phyloP scores from a whole-genome alignment of 192 early-diverging fungal genomes.

The Pilaira anomala region DNA sequence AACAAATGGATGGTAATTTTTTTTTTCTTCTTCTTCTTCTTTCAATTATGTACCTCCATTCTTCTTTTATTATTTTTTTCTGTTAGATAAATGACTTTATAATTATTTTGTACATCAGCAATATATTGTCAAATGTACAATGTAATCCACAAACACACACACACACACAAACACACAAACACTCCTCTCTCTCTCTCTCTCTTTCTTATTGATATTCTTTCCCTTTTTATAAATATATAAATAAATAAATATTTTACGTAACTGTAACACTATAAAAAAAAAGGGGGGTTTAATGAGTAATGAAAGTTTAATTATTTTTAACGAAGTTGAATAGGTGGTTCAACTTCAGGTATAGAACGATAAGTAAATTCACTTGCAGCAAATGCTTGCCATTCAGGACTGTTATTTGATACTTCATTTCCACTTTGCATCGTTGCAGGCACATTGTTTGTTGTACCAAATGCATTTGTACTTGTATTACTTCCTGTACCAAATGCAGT shows the following conservation, averaged over 20 bases:
- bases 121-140: too few relatives aligned
- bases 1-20: too few relatives aligned
- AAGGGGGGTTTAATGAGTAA: neutral
- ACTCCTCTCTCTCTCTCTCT: neutral
- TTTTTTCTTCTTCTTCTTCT: too few relatives aligned
- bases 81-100: too few relatives aligned
- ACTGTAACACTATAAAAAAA: neutral
- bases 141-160: neutral
- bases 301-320: neutral
- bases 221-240: conserved; percentile 8
- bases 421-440: neutral
- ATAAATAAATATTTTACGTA: conserved; percentile 10
- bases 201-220: neutral
- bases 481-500: neutral
- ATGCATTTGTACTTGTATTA: neutral
- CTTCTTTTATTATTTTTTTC: too few relatives aligned
- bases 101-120: too few relatives aligned
- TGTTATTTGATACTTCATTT: neutral
- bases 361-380: conserved; percentile 35
- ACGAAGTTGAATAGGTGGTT: conserved; percentile 43
- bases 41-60: too few relatives aligned
- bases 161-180: neutral
- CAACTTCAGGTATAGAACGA: conserved; percentile 40
- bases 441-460: neutral
- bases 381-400: conserved; percentile 24